Evolutionary conservation across 768 basidiomycete genomes (phyloP).

Genomic region (Paxillus involutus): DNA sequence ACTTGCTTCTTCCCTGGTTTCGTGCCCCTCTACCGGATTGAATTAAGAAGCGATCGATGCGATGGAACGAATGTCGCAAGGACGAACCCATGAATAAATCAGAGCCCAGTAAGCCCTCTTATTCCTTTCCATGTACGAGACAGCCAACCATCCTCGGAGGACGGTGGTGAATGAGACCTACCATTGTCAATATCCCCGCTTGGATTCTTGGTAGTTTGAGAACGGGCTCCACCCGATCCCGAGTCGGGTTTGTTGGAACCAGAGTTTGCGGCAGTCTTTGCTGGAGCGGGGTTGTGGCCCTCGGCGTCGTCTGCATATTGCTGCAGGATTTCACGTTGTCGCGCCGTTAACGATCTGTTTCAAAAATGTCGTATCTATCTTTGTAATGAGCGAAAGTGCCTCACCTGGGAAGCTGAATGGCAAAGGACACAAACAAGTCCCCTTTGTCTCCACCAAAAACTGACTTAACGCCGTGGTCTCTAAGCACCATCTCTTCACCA

Average conservation of each 20-base stretch:
- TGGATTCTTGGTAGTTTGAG: conserved; percentile 22
- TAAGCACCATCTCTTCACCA: conserved; percentile 95
- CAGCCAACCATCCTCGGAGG: conserved; percentile 61
- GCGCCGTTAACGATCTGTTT: conserved; percentile 72
- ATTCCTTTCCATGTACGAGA: conserved; percentile 68
- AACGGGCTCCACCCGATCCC: conserved; percentile 15
- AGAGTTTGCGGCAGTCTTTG: conserved; percentile 2
- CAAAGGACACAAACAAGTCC: conserved; percentile 88
- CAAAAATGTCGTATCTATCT: conserved; percentile 3
- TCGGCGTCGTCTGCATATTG: conserved; percentile 94
- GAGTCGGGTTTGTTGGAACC: conserved; percentile 16
- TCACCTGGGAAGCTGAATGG: conserved; percentile 87
- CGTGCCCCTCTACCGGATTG: conserved; percentile 24
- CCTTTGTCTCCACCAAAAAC: conserved; percentile 64
- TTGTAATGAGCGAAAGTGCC: conserved; percentile 24
- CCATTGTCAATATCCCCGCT: conserved; percentile 53
- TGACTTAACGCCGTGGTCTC: conserved; percentile 76
- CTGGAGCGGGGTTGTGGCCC: conserved; percentile 43
- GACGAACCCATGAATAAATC: conserved; percentile 55
- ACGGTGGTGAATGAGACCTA: conserved; percentile 63
- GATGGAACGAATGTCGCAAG: conserved; percentile 27
- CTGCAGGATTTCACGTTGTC: conserved; percentile 86
- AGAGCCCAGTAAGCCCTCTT: conserved; percentile 69
- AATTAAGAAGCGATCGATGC: conserved; percentile 29
- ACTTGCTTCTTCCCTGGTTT: conserved; percentile 23